Percentiles rank a stretch among this genome's conserved stretches.
Evolutionary conservation across 352 stramenopile species (phyloP).

Genomic region (Globisporangium spiculum): DNA sequence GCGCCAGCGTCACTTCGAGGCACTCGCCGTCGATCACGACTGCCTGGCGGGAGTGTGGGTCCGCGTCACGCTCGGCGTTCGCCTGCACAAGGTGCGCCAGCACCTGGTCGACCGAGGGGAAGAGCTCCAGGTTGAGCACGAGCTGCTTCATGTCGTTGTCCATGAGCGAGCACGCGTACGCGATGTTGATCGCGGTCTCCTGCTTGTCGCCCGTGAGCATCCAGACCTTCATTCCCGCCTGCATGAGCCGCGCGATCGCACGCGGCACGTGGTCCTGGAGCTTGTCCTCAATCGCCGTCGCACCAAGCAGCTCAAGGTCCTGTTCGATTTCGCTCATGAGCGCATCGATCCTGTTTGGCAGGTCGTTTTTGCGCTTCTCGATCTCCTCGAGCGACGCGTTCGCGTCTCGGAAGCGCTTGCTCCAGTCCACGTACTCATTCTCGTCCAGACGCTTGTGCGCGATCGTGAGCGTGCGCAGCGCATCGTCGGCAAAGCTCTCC

Average conservation of each 20-base stretch:
- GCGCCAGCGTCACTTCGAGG: slow-evolving; percentile 52
- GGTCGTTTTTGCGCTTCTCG: slow-evolving; percentile 72
- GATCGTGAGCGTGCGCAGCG: slow-evolving; percentile 83
- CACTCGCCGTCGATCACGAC: slow-evolving; percentile 74
- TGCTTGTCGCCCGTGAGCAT: slow-evolving; percentile 95
- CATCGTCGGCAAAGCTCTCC: slow-evolving; percentile 77
- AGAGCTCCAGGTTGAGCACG: slow-evolving; percentile 62
- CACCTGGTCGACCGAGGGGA: slow-evolving; percentile 46
- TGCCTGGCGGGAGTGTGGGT: slow-evolving; percentile 35
- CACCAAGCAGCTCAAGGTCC: slow-evolving; percentile 79
- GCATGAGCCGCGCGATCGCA: slow-evolving; percentile 84
- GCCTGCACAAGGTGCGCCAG: slow-evolving; percentile 31
- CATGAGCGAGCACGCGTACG: slow-evolving; percentile 86
- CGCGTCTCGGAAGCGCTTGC: slow-evolving; percentile 52
- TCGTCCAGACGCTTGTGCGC: slow-evolving; percentile 48
- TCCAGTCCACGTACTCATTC: slow-evolving; percentile 67
- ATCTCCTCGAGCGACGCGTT: slow-evolving; percentile 74
- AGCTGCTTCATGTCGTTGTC: slow-evolving; percentile 84
- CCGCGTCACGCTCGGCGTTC: slow-evolving; percentile 24
- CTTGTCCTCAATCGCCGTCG: slow-evolving; percentile 94
- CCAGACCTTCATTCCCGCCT: slow-evolving; percentile 91
- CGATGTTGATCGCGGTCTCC: slow-evolving; percentile 95
- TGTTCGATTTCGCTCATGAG: slow-evolving; percentile 79
- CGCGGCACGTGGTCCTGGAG: slow-evolving; percentile 88
- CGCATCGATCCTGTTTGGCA: slow-evolving; percentile 64